Conservation (phyloP, 306 rosid species). For the Prunus davidiana region DNA sequence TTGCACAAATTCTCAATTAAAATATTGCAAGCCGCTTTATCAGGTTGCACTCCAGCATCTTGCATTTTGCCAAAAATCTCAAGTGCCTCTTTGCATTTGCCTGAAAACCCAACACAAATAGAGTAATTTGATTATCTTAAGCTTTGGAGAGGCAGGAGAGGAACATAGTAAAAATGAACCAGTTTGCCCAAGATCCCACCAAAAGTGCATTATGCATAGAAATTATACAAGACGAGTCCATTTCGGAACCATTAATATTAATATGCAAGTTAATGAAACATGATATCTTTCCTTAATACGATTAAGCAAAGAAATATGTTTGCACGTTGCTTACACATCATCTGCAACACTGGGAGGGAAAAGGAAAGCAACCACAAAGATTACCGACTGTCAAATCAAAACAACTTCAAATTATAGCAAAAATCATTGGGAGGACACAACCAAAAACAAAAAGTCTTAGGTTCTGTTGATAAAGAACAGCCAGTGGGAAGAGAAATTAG, state of each 20-base stretch:
- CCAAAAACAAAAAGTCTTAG: not conserved
- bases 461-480: not conserved
- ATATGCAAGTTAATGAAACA: not conserved
- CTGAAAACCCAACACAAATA: constrained; percentile 38
- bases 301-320: not conserved
- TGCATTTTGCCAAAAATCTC: constrained; percentile 74
- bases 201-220: not conserved
- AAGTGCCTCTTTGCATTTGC: constrained; percentile 68
- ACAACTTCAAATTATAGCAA: not conserved
- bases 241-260: not conserved
- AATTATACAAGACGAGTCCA: not conserved
- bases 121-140: constrained; percentile 4
- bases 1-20: constrained; percentile 65
- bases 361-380: not conserved
- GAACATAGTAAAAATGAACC: not conserved
- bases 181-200: not conserved
- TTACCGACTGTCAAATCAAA: not conserved
- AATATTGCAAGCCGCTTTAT: constrained; percentile 84
- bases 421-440: not conserved
- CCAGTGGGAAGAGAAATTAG: not conserved
- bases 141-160: not conserved
- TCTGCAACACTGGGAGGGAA: not conserved
- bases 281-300: not conserved
- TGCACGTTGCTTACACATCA: not conserved
- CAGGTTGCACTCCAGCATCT: constrained; percentile 76